Conservation (phyloP, 2,329 filamentous ascomycete species). For the Pseudopyricularia cyperi region DNA sequence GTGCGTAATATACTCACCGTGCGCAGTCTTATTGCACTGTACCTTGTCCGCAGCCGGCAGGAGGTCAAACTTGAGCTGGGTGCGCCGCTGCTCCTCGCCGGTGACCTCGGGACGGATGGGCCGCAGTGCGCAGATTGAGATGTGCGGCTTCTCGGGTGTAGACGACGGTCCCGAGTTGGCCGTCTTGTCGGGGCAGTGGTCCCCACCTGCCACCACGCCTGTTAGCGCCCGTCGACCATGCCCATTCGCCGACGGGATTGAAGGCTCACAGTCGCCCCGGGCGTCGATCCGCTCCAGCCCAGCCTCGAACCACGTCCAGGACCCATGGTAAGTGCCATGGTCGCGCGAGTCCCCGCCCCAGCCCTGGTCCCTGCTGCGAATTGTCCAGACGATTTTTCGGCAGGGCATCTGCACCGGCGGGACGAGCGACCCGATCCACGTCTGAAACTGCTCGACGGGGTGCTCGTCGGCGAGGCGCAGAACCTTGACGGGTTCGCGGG, state of each 20-base stretch:
- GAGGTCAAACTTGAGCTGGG: background rate
- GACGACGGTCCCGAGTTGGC: background rate
- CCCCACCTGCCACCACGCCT: background rate
- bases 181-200: background rate
- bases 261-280: constrained; percentile 12
- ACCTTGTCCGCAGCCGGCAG: constrained; percentile 18
- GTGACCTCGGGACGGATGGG: constrained; percentile 19
- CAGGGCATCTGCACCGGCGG: constrained; percentile 33
- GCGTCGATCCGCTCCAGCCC: constrained; percentile 43
- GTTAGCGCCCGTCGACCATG: background rate
- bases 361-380: constrained; percentile 46
- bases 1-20: constrained; percentile 22
- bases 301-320: constrained; percentile 52
- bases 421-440: constrained; percentile 24
- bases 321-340: constrained; percentile 28
- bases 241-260: background rate
- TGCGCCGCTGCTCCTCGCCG: background rate
- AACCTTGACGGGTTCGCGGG: constrained; percentile 3
- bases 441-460: constrained; percentile 16
- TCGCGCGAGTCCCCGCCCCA: constrained; percentile 25
- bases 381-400: constrained; percentile 48
- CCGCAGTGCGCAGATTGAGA: constrained; percentile 13
- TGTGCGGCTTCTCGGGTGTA: background rate
- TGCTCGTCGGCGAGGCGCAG: constrained; percentile 14
- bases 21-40: constrained; percentile 31